Percentiles rank a stretch among this genome's conserved stretches.
Evolutionary conservation across 2,329 filamentous ascomycete species (phyloP).

Genomic region (Colletotrichum endophyticum): DNA sequence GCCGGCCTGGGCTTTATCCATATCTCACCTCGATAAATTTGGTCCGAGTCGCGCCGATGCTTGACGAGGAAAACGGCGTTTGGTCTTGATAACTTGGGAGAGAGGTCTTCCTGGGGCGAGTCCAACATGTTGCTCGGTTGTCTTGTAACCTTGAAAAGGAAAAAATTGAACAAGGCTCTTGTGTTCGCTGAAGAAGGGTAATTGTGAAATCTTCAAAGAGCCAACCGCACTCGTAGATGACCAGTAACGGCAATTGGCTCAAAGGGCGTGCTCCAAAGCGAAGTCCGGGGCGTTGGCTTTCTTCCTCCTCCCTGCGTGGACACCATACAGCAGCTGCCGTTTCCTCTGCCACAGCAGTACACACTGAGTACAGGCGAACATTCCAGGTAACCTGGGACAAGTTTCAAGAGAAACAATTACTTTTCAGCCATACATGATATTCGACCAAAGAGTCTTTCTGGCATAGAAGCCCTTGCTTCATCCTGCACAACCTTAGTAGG

Average conservation of each 20-base stretch:
- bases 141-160: not conserved
- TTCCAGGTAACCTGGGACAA: not conserved
- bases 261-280: not conserved
- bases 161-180: not conserved
- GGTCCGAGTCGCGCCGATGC: not conserved
- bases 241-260: not conserved
- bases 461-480: not conserved
- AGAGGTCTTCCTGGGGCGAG: not conserved
- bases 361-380: not conserved
- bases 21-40: not conserved
- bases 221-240: not conserved
- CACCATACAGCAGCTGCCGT: no score
- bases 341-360: not conserved
- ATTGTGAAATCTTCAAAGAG: not conserved
- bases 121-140: not conserved
- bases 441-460: not conserved
- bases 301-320: not conserved
- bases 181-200: not conserved
- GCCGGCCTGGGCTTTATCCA: not conserved
- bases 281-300: not conserved
- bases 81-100: not conserved
- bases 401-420: not conserved
- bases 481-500: not conserved
- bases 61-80: not conserved
- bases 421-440: not conserved